These are phyloP conservation scores for Boechera divaricarpa DNA, from an alignment of 345 rosid genomes.

Conservation along the genomic window DNA sequence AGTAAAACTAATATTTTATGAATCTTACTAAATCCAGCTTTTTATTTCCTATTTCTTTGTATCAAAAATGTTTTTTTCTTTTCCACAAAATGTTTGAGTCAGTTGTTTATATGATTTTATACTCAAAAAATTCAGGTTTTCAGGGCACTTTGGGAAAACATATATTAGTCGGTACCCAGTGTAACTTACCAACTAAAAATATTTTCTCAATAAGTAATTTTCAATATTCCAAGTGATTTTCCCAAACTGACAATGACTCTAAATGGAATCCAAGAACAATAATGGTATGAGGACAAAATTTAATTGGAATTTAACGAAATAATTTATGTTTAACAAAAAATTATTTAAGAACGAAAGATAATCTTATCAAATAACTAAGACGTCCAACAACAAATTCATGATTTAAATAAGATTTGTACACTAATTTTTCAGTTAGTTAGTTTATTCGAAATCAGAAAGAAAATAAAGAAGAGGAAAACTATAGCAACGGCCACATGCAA, in stretches of 20 bases:
- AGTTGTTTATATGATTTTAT: not conserved
- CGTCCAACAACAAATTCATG: not conserved
- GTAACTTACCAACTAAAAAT: not conserved
- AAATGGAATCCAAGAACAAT: not conserved
- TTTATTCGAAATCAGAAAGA: not conserved
- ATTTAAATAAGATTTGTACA: not conserved
- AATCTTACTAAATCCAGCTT: not conserved
- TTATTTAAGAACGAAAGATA: not conserved
- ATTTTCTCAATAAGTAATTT: not conserved
- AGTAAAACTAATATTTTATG: not conserved
- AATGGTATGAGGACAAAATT: not conserved
- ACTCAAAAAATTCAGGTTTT: too few species aligned
- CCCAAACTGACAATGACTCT: not conserved
- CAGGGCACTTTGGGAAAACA: too few species aligned
- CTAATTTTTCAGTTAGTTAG: slow-evolving; percentile 12
- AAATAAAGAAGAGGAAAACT: not conserved
- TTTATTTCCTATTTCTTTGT: not conserved
- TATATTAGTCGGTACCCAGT: not conserved
- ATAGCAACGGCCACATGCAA: slow-evolving; percentile 42
- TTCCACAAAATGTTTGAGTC: not conserved
- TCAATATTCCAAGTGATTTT: not conserved
- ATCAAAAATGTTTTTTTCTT: not conserved
- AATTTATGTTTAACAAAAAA: not conserved
- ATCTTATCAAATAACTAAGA: not conserved
- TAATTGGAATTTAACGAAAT: not conserved